phyloP scores from a whole-genome alignment of 2,329 filamentous ascomycete genomes.

The Neoscytalidium dimidiatum region DNA sequence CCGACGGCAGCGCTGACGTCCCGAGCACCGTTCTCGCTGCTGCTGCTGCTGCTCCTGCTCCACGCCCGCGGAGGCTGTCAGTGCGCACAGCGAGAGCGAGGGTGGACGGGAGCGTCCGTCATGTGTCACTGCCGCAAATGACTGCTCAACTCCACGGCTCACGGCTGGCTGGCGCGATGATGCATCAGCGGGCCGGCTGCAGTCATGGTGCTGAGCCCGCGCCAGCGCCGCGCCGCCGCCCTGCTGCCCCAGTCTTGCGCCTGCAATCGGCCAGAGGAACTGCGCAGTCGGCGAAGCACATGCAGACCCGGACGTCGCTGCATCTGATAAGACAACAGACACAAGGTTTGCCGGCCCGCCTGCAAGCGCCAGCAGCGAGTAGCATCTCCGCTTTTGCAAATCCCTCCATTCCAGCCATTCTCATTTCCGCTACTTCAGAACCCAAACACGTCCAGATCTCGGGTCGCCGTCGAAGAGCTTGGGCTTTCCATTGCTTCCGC shows the following conservation, averaged over 20 bases:
- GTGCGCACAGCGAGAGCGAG: too few relatives aligned
- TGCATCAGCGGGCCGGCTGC: neutral
- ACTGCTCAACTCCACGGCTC: conserved; percentile 2
- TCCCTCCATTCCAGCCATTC: conserved; percentile 8
- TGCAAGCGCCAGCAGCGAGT: conserved; percentile 2
- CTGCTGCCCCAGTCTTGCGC: too few relatives aligned
- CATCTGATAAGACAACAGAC: neutral
- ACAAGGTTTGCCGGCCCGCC: conserved; percentile 4
- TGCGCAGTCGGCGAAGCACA: neutral
- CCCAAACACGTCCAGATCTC: neutral
- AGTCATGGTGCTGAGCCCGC: neutral
- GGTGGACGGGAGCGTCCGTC: too few relatives aligned
- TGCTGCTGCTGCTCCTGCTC: too few relatives aligned
- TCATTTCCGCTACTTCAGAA: neutral
- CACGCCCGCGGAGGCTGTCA: too few relatives aligned
- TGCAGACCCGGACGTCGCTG: neutral
- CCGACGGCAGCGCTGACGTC: too few relatives aligned
- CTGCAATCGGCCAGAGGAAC: neutral
- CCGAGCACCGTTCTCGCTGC: too few relatives aligned
- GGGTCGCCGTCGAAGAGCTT: neutral
- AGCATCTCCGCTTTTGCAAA: conserved; percentile 4
- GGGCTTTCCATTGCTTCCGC: neutral
- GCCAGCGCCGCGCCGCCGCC: neutral
- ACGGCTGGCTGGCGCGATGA: too few relatives aligned
- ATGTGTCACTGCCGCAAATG: too few relatives aligned